phyloP scores from a whole-genome alignment of 257 asterid genomes.

The Solanum habrochaites region DNA sequence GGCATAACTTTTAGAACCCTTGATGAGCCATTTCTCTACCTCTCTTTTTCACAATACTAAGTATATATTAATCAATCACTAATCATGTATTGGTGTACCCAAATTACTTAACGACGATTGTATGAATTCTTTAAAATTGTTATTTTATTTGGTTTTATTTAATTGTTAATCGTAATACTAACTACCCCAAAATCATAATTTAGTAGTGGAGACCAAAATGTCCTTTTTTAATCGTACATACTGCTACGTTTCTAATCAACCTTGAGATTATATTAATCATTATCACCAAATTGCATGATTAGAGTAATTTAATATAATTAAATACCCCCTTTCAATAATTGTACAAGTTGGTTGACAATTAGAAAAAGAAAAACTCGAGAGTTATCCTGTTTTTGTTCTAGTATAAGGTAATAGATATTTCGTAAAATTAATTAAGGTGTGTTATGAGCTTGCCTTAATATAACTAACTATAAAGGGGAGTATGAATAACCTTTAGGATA shows the following conservation, averaged over 20 bases:
- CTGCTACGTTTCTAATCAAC: neutral
- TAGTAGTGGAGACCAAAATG: neutral
- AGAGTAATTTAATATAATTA: neutral
- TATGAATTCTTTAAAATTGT: neutral
- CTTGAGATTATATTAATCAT: neutral
- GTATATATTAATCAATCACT: neutral
- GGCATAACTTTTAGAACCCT: neutral
- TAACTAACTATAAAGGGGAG: neutral
- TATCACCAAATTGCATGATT: neutral
- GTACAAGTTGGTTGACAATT: neutral
- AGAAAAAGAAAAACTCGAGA: neutral
- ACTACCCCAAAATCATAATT: neutral
- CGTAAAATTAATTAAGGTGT: neutral
- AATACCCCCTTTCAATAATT: neutral
- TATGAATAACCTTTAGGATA: neutral
- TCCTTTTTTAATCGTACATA: neutral
- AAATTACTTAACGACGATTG: neutral
- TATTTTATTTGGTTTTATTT: neutral
- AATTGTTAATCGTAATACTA: neutral
- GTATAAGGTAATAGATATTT: fast-evolving
- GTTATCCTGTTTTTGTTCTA: neutral
- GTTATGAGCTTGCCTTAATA: fast-evolving
- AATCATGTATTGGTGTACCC: neutral
- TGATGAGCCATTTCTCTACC: neutral
- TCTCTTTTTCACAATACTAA: neutral